These are phyloP conservation scores for Coemansia furcata DNA, from an alignment of 192 early-diverging fungal genomes.

Conservation along the genomic window DNA sequence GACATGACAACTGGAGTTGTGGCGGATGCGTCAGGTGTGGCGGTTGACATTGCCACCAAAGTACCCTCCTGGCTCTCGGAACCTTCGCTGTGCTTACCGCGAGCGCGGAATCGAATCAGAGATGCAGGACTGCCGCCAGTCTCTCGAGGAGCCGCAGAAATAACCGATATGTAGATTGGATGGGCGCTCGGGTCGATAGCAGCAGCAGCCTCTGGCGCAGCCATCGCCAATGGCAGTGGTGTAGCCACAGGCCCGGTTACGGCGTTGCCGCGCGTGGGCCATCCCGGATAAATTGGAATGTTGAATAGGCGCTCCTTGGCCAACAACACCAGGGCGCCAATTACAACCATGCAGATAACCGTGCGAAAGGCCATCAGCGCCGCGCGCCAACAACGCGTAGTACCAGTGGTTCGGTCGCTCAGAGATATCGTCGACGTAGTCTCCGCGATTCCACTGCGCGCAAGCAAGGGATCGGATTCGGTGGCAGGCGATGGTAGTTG, in stretches of 20 bases:
- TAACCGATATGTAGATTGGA: constrained; percentile 1
- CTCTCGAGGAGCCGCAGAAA: neutral
- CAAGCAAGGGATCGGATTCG: neutral
- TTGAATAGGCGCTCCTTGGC: neutral
- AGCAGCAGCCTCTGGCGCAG: neutral
- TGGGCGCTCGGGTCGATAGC: neutral
- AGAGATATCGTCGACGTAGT: neutral
- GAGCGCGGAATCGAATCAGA: neutral
- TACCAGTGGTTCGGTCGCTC: neutral
- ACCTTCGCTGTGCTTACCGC: neutral
- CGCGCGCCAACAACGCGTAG: neutral
- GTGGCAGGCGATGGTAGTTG: neutral
- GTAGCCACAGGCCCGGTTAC: neutral
- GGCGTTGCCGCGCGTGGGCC: neutral
- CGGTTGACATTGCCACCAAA: neutral
- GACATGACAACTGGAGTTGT: neutral
- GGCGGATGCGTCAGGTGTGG: neutral
- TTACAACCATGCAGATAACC: neutral
- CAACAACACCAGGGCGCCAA: constrained; percentile 2
- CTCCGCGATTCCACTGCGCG: neutral
- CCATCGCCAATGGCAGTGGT: neutral
- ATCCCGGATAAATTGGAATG: neutral
- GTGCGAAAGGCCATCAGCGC: neutral
- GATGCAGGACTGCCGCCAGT: neutral
- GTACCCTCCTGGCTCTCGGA: neutral